phyloP scores from a whole-genome alignment of 352 stramenopile genomes.

The Pythium brachiatum region DNA sequence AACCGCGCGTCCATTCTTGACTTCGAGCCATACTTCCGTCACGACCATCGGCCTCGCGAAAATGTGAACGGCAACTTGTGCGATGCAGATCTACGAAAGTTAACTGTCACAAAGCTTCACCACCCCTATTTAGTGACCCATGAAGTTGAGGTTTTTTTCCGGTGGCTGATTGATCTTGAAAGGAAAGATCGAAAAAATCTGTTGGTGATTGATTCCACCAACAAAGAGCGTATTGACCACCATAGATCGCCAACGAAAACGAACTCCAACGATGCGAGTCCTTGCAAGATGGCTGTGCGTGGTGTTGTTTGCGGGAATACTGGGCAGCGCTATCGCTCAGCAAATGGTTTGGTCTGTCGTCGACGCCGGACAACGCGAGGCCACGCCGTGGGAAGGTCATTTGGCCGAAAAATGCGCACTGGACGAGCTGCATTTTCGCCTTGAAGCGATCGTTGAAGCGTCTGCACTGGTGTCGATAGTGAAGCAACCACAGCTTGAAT shows the following conservation, averaged over 20 bases:
- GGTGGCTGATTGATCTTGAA: conserved; percentile 27
- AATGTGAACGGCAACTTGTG: background rate
- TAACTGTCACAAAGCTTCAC: background rate
- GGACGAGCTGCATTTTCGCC: conserved; percentile 17
- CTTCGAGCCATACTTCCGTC: conserved; percentile 33
- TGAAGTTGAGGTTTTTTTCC: background rate
- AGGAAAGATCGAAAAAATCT: conserved; percentile 22
- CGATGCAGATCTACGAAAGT: background rate
- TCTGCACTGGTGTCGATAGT: background rate
- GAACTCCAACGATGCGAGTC: background rate
- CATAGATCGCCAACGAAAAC: conserved; percentile 1
- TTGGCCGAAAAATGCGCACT: conserved; percentile 14
- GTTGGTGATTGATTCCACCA: background rate
- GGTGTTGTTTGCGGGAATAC: background rate
- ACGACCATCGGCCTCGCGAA: conserved; percentile 17
- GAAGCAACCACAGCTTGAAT: background rate
- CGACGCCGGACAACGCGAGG: background rate
- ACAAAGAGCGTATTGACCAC: background rate
- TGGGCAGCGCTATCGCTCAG: too few species aligned
- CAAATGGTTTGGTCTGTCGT: conserved; percentile 17
- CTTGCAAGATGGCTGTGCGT: background rate
- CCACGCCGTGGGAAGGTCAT: background rate
- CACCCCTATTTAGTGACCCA: conserved; percentile 17
- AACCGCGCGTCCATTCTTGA: conserved; percentile 32
- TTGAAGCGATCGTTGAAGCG: conserved; percentile 2